phyloP scores from a whole-genome alignment of 1,139 yeast species.

The Arxiozyma heterogenica region DNA sequence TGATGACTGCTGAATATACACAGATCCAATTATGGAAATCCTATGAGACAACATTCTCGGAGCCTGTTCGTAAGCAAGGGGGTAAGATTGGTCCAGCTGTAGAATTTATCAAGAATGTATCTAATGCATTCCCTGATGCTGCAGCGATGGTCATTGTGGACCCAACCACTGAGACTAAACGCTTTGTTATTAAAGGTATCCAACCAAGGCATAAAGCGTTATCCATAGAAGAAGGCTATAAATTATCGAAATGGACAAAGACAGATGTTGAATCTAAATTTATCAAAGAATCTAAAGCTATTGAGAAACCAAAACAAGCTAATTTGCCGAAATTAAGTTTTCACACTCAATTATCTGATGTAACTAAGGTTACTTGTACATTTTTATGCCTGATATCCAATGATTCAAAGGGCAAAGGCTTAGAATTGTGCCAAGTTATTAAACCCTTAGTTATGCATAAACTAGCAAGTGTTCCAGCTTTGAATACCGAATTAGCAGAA shows the following conservation, averaged over 20 bases:
- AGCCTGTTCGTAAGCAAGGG: slow-evolving; percentile 36
- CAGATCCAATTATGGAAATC: slow-evolving; percentile 95
- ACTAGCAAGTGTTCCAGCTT: slow-evolving; percentile 29
- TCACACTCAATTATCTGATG: slow-evolving; percentile 25
- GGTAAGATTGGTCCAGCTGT: slow-evolving; percentile 83
- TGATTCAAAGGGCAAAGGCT: slow-evolving; percentile 25
- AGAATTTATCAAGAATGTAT: slow-evolving; percentile 89
- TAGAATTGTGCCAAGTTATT: slow-evolving; percentile 22
- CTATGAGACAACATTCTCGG: slow-evolving; percentile 75
- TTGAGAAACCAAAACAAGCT: slow-evolving; percentile 22
- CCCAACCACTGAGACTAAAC: slow-evolving; percentile 52
- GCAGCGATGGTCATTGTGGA: slow-evolving; percentile 82
- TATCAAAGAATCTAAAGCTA: slow-evolving; percentile 11
- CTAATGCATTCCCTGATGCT: slow-evolving; percentile 81
- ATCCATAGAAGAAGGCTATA: slow-evolving; percentile 30
- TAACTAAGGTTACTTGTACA: slow-evolving; percentile 28
- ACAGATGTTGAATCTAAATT: slow-evolving; percentile 17
- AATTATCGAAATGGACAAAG: slow-evolving; percentile 12
- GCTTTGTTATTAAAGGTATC: slow-evolving; percentile 87
- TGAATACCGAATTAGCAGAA: slow-evolving; percentile 25
- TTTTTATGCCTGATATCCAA: slow-evolving; percentile 28
- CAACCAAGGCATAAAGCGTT: slow-evolving; percentile 51
- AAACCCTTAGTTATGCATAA: slow-evolving; percentile 26
- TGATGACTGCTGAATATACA: slow-evolving; percentile 72
- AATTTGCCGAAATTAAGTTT: slow-evolving; percentile 22